Percentiles rank a stretch among this genome's conserved stretches.
These are phyloP conservation scores for Phytophthora chlamydospora DNA, from an alignment of 352 stramenopile species.

Conservation along the genomic window DNA sequence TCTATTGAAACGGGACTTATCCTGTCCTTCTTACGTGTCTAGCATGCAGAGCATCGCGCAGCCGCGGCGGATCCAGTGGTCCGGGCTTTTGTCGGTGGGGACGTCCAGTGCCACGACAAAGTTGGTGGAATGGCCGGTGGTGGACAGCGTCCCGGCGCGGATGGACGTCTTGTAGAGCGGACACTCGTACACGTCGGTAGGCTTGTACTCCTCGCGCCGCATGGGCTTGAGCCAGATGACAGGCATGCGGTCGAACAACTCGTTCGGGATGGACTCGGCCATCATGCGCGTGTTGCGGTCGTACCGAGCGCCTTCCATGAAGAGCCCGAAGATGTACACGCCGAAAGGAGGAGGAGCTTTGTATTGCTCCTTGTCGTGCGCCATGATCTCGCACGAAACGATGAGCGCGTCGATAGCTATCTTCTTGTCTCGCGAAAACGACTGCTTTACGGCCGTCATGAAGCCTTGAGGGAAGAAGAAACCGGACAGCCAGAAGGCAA, in stretches of 20 bases:
- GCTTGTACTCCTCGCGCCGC: conserved; percentile 76
- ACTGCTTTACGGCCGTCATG: conserved; percentile 95
- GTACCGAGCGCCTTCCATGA: conserved; percentile 94
- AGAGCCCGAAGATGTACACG: conserved; percentile 95
- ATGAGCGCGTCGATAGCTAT: conserved; percentile 93
- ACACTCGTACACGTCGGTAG: conserved; percentile 86
- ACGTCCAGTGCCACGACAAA: conserved; percentile 92
- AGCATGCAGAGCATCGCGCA: conserved; percentile 95
- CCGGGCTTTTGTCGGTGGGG: conserved; percentile 76
- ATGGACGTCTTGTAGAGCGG: conserved; percentile 95
- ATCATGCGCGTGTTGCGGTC: conserved; percentile 78
- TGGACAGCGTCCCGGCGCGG: conserved; percentile 90
- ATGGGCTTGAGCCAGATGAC: conserved; percentile 93
- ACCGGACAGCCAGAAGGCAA: conserved; percentile 91
- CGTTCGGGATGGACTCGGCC: conserved; percentile 89
- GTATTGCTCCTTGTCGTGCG: conserved; percentile 76
- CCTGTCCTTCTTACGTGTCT: conserved; percentile 76
- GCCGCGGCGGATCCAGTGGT: conserved; percentile 94
- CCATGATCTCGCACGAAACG: conserved; percentile 84
- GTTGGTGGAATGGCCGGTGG: conserved; percentile 94
- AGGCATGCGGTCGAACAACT: conserved; percentile 91
- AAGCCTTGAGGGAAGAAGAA: conserved; percentile 97
- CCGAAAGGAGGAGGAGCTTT: conserved; percentile 69
- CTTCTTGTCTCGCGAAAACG: conserved; percentile 88
- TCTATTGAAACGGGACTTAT: conserved; percentile 15